Evolutionary conservation across 208 protist species (phyloP), one percentile per base, ranked within the genome.

Genomic region (Leishmania amazonensis): DNA sequence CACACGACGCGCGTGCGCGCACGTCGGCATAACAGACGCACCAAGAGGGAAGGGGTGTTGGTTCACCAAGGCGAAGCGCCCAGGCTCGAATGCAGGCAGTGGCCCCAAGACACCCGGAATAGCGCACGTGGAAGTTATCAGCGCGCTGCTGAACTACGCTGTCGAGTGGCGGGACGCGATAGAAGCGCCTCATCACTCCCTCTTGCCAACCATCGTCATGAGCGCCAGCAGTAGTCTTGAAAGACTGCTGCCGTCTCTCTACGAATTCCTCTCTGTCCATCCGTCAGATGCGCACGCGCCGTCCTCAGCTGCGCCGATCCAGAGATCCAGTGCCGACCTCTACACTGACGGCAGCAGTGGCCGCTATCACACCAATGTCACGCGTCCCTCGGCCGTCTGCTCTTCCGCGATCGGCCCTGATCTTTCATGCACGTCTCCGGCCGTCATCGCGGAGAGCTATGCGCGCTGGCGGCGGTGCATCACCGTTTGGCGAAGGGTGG

Each of bases 381-480:
- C 60, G 35, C 2, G 45, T 24, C 49, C 28, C 70, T 40, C 31
- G 75, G 45, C 31, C 54, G 35, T 67, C 31, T 11, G 57, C n/a
- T 19, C 38, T 42, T 49, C 19, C 31, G 13, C 51, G 13, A 53
- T 31, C 4, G 47, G 67, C 21, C 24, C 42, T 47, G 57, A 58
- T 40, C 31, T 45, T 6, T 21, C 57, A 38, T 78, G 53, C 40
- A 19, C 74, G 74, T 7, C 51, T 62, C 53, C 31, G 17, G 74
- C 45, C 45, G 24, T 38, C 64, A 54, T 80, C 64, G 42, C 40
- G 7, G 47, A 54, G 42, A 88, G 88, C 71, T 83, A 85, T 60
- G 58, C 45, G 24, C 89, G 90, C 1, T 96, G 92, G 92, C 87
- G 88, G 21, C 86, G 82, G 60, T 93, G 89, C 80, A 84, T 96